Base-by-base conservation (phyloP, 192 early-diverging fungal genomes). In the Mortierella alpina region DNA sequence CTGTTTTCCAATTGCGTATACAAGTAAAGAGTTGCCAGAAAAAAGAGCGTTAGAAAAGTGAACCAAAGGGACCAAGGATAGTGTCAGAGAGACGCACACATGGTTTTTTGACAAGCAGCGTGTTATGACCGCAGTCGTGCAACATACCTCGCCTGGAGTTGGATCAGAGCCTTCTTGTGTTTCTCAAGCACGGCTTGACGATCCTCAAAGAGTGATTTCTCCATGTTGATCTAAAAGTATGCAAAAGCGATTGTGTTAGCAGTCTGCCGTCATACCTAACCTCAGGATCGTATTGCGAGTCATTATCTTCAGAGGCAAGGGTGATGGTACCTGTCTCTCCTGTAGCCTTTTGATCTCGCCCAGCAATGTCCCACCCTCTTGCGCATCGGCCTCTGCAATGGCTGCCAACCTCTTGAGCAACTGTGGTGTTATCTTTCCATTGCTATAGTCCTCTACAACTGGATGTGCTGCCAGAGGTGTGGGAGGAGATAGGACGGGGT, bases 131-230 rank as follows among this genome's bases (percentile, higher is more conserved):
- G 40, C 15, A 54, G 15, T 20, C 14, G 31, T 10, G 46, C 10
- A 46, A 50, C 50, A 54, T 79, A 80, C 77, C 57, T 80, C 15
- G 77, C 77, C 59, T 80, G 77, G 6, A 80, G 60, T 23, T 72
- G 61, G 46, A 80, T 66, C 15, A 80, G 50, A 4, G 72, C 64
- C 20, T 67, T 49, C 20, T 71, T 68, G 13, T 80, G 77, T 45
- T 58, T 59, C 4, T 14, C 52, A 22, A 72, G 14, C 18, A 80
- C 15, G 3, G 49, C 69, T 42, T 66, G 45, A 11, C 77, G 70
- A 5, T 72, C 60, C 20, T 80, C 64, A 39, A 47, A 68, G 17
- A 80, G 53, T 5, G 41, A n/a, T 20, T 48, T 46, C 45, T 80
- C 77, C 1, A 48, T 68, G 1, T 61, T 47, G 20, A 53, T 50